Percentiles rank a stretch among this genome's conserved stretches.
Conservation (phyloP, 441 rosid species). For the Populus hybrid region DNA sequence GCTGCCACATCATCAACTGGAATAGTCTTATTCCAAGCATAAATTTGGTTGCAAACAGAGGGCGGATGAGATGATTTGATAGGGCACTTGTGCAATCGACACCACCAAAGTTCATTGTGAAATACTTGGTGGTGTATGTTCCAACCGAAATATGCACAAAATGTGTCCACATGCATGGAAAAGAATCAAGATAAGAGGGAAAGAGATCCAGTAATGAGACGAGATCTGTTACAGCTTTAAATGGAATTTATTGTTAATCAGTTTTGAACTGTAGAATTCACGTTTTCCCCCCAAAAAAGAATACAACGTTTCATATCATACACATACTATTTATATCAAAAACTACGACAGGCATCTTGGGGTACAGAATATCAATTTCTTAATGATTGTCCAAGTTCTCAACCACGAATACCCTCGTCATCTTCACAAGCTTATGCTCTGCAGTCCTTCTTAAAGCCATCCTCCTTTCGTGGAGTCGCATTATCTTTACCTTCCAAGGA, state of each 20-base stretch:
- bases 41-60: not conserved
- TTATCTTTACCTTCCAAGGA: conserved; percentile 17
- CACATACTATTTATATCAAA: conserved; percentile 36
- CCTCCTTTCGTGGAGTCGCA: conserved; percentile 7
- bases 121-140: not conserved
- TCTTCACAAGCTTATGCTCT: not conserved
- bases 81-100: not conserved
- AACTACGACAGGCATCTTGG: conserved; percentile 25
- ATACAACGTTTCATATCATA: conserved; percentile 38
- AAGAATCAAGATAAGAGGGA: not conserved
- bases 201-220: not conserved
- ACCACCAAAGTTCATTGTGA: not conserved
- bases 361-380: conserved; percentile 20
- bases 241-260: conserved; percentile 26
- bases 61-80: not conserved
- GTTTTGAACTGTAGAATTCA: conserved; percentile 16
- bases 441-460: not conserved
- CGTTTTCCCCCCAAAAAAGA: conserved; percentile 35
- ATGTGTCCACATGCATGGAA: not conserved
- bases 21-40: not conserved
- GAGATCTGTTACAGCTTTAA: conserved; percentile 3
- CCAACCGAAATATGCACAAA: not conserved
- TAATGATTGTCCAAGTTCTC: conserved; percentile 16
- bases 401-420: not conserved
- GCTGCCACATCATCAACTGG: not conserved